phyloP scores from a whole-genome alignment of 139 green algal species.

The Chlamydomonas sp. region DNA sequence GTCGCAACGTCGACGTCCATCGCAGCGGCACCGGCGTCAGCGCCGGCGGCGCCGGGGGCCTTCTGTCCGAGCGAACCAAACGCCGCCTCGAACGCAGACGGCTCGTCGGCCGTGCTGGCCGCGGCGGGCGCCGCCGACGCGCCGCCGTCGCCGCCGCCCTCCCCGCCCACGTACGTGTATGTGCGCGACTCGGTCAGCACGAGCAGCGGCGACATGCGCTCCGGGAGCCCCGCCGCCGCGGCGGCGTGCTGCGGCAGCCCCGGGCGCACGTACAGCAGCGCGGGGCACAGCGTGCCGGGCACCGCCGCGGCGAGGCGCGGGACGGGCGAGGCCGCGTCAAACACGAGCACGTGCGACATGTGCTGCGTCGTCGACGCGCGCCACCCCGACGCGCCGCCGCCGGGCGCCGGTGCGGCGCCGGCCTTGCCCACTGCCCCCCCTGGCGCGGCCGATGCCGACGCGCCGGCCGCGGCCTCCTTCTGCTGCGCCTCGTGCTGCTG shows the following conservation, averaged over 20 bases:
- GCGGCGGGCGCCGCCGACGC: no score
- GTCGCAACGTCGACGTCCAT: constrained; percentile 16
- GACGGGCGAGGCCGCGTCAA: constrained; percentile 19
- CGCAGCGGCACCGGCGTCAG: neutral
- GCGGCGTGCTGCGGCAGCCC: constrained; percentile 12
- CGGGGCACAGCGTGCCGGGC: constrained; percentile 8
- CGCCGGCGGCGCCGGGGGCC: neutral
- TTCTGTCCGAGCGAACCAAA: constrained; percentile 24
- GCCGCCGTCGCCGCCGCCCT: no score
- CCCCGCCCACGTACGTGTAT: constrained; percentile 17
- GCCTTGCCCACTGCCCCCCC: neutral
- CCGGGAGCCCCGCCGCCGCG: neutral
- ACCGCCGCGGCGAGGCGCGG: constrained; percentile 15
- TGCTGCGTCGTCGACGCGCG: neutral
- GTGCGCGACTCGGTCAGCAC: constrained; percentile 40
- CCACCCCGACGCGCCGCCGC: constrained; percentile 7
- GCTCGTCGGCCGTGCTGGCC: constrained; percentile 1
- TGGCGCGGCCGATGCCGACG: neutral
- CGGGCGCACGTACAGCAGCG: constrained; percentile 18
- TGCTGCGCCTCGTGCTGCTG: constrained; percentile 5
- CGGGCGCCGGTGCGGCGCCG: neutral
- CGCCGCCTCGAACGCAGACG: constrained; percentile 22
- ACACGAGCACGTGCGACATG: constrained; percentile 39
- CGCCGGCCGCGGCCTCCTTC: neutral
- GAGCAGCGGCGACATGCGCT: constrained; percentile 32